phyloP scores from a whole-genome alignment of 148 eudicot species.

The Polygonum maritimum region DNA sequence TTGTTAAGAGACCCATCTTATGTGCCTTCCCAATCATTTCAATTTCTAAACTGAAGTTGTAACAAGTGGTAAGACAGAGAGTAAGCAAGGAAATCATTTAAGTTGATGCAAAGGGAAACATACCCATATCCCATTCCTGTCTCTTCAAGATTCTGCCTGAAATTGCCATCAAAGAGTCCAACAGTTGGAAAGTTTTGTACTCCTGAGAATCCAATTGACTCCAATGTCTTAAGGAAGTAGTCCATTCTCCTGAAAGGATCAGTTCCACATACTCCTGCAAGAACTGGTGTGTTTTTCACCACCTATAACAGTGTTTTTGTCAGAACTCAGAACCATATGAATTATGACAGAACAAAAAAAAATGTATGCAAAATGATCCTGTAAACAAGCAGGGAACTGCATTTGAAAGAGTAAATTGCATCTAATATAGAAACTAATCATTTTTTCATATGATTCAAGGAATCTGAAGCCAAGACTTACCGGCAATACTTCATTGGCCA shows the following conservation, averaged over 20 bases:
- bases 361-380: neutral
- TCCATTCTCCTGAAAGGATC: slow-evolving; percentile 96
- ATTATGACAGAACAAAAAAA: neutral
- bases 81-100: neutral
- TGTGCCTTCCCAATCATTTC: slow-evolving; percentile 89
- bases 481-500: slow-evolving; percentile 97
- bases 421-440: no score
- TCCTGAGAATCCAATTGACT: slow-evolving; percentile 75
- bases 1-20: slow-evolving; percentile 80
- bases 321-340: neutral
- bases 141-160: slow-evolving; percentile 94
- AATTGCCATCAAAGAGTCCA: slow-evolving; percentile 94
- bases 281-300: slow-evolving; percentile 82
- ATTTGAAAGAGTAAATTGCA: no score
- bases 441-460: neutral
- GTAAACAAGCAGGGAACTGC: neutral
- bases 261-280: slow-evolving; percentile 95
- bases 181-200: slow-evolving; percentile 98
- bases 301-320: slow-evolving; percentile 30
- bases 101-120: neutral
- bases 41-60: slow-evolving; percentile 60
- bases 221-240: slow-evolving; percentile 70
- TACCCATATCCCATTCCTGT: slow-evolving; percentile 99
- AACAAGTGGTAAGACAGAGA: neutral
- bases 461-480: slow-evolving; percentile 34